Evolutionary conservation across 1,139 yeast genomes (phyloP), one percentile per base, ranked within the genome.

Genomic region (Starmera stellimalicola): DNA sequence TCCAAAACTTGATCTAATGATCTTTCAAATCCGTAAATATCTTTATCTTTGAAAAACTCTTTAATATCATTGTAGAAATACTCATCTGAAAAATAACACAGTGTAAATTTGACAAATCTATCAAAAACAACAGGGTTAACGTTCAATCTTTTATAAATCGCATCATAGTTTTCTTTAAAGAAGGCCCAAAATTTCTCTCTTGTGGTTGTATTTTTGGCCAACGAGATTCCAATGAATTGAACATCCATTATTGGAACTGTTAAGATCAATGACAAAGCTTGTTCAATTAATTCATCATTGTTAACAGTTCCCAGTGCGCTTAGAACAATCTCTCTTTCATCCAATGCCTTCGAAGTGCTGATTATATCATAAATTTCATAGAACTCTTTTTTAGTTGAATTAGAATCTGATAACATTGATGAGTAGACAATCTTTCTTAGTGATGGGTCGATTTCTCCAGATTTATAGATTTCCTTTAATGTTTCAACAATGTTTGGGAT

Each of bases 211-310:
- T 79, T 81, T 12, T 59, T 50, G 7, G 78, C 65, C 31, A 80
- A 58, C 15, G 77, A 61, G 12, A 57, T 57, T 2, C 75, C 44
- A 19, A 49, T 31, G 49, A 70, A 77, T 48, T 77, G 81, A 18
- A 73, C 65, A 51, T 82, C 85, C 83, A 82, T 83, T 30, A 70
- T 69, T n/a, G 83, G 81, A 23, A 79, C 58, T 10, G 62, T 54
- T 12, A 50, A 36, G 11, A 50, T 47, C 35, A 55, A 37, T 1
- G 34, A 33, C 11, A 52, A 33, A 7, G 60, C 42, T 41, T 50
- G 46, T 18, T 35, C 32, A 23, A 50, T 47, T 25, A 55, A 32
- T 3, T 50, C 47, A 15, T 65, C 63, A 35, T 64, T 62, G 4
- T 63, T 54, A n/a, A 73, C 67, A 7, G 65, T 55, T 5, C 91